Base-by-base conservation (phyloP, 1,139 yeast species). In the Pichia sp. region DNA sequence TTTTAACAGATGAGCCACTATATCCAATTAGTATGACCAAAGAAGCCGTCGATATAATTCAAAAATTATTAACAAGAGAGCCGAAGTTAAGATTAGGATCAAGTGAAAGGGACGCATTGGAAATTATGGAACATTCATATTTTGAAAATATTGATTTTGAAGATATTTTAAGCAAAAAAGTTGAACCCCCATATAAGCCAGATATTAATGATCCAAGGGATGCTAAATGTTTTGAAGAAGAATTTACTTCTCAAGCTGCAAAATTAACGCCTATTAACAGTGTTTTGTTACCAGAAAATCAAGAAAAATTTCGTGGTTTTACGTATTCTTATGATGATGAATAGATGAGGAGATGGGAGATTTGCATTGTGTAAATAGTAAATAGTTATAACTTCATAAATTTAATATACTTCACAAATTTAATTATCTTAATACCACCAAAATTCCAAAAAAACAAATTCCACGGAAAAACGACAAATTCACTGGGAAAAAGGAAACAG, bases 21-120 rank as follows among this genome's bases (percentile, higher is more conserved):
- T 93, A 91, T 69, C 99, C 99, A 36, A 89, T 93, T 58, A 95
- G 91, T 67, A 93, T 93, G 97, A 95, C 97, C 1, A 84, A 96
- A 56, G 97, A 90, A 68, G 90, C 97, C 2, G 99, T 95, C 29
- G 89, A 95, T 59, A 86, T 93, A 46, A 77, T 93, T 68, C 98
- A 91, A 70, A 91, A 93, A 46, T 76, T 93, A 59, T 75, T 93
- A 59, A 88, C 96, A 2, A 86, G 95, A 65, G 97, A 93, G 65
- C 96, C 98, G 14, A 71, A 71, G 30, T 74, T 76, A 59, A 85
- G 99, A 66, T 74, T 93, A 45, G 99, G 99, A 33, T 79, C 91
- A 25, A 85, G 96, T 14, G 84, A 85, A 52, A 77, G 84, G 55
- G 99, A 93, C 70, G 99, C 98, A 0, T 75, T 77, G 55, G 99